These are phyloP conservation scores for Plasmopara halstedii DNA, from an alignment of 352 stramenopile species.

Conservation along the genomic window DNA sequence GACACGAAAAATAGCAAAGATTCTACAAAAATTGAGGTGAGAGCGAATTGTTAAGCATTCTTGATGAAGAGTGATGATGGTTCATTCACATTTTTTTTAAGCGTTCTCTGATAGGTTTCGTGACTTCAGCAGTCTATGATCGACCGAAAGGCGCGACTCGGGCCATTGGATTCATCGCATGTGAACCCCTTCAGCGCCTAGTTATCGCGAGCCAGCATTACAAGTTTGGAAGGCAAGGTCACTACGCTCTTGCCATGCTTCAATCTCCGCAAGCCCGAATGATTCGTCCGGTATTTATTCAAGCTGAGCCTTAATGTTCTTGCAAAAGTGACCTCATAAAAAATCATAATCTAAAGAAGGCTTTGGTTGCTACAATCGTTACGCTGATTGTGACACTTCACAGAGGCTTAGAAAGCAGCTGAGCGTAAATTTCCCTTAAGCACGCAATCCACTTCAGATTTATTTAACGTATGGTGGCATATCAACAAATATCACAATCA, in stretches of 20 bases:
- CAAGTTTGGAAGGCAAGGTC: conserved; percentile 4
- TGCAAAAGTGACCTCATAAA: no score
- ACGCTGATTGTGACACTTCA: no score
- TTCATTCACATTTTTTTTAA: conserved; percentile 9
- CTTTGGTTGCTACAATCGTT: no score
- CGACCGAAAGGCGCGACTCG: conserved; percentile 59
- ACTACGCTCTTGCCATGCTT: conserved; percentile 37
- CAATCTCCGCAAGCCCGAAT: conserved; percentile 38
- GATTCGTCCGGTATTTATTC: conserved; percentile 42
- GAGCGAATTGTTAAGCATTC: no score
- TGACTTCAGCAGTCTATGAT: conserved; percentile 77
- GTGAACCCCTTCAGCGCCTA: conserved; percentile 51
- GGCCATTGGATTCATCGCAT: conserved; percentile 55
- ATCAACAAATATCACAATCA: no score
- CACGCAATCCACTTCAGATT: not conserved
- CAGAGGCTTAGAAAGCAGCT: not conserved
- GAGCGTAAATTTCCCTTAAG: not conserved
- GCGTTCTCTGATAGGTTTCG: conserved; percentile 44
- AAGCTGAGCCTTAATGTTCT: conserved; percentile 10
- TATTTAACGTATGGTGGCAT: no score
- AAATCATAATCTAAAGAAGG: no score
- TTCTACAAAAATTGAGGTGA: not conserved
- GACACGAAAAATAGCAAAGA: conserved; percentile 12
- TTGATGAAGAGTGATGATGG: no score
- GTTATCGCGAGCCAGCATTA: conserved; percentile 22